Conservation (phyloP, 305 asterid genomes). For the Withania somnifera region DNA sequence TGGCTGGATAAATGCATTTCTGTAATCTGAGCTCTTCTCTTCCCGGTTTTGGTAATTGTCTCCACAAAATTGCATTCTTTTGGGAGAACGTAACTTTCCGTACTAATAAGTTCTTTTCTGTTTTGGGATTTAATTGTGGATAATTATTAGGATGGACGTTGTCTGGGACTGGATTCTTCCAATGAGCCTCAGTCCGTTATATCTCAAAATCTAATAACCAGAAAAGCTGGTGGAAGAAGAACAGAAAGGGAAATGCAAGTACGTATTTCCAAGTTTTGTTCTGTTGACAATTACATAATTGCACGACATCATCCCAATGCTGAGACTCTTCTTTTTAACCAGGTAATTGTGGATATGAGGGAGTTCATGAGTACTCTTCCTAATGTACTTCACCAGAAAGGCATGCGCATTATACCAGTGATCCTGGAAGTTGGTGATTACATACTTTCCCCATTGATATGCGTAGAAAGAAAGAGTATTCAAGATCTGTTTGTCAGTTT, state of each 20-base stretch:
- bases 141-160: constrained; percentile 55
- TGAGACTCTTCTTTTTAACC: constrained; percentile 1
- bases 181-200: constrained; percentile 45
- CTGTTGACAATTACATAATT: background rate
- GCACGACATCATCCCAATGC: background rate
- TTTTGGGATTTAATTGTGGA: constrained; percentile 4
- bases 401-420: constrained; percentile 83
- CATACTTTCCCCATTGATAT: constrained; percentile 83
- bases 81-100: background rate
- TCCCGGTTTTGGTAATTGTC: constrained; percentile 2
- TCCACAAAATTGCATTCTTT: background rate
- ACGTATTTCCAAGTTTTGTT: constrained; percentile 10
- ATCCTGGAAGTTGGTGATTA: constrained; percentile 97
- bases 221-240: constrained; percentile 95
- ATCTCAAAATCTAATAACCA: constrained; percentile 60
- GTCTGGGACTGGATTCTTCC: constrained; percentile 41
- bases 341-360: constrained; percentile 99
- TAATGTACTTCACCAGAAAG: constrained; percentile 89
- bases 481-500: constrained; percentile 88
- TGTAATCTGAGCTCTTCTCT: background rate
- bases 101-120: constrained; percentile 1
- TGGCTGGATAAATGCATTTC: background rate
- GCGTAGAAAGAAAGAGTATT: constrained; percentile 92
- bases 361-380: constrained; percentile 99
- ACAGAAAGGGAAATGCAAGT: constrained; percentile 76